phyloP scores from a whole-genome alignment of 371 early-diverging fungal species.

The Saksenaea vasiformis region DNA sequence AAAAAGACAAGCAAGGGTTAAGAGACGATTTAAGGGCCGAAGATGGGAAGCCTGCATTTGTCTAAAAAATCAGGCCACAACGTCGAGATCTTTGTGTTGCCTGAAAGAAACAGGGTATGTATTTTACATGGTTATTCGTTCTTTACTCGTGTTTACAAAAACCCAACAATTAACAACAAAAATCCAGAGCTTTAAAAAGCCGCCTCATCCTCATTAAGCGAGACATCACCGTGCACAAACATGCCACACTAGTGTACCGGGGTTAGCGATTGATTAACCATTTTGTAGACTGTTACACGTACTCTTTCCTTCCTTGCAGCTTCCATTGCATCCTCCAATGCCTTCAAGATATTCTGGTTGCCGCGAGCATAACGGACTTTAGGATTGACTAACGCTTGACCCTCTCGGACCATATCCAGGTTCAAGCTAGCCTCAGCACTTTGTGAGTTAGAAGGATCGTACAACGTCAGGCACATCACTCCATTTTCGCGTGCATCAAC shows the following conservation, averaged over 20 bases:
- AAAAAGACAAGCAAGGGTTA: background rate
- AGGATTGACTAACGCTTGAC: constrained; percentile 70
- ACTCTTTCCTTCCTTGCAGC: constrained; percentile 62
- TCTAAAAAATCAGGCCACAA: background rate
- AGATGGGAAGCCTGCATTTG: background rate
- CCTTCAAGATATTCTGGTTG: constrained; percentile 57
- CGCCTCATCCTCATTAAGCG: background rate
- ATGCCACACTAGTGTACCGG: background rate
- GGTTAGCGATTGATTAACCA: background rate
- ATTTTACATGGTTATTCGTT: background rate
- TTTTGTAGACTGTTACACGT: constrained; percentile 23
- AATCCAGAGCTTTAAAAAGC: background rate
- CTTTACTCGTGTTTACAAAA: background rate
- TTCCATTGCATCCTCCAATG: constrained; percentile 41
- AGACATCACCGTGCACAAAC: background rate
- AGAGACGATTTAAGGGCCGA: background rate
- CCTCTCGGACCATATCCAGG: constrained; percentile 76
- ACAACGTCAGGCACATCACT: constrained; percentile 73
- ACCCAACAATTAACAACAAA: background rate
- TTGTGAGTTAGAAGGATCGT: constrained; percentile 61
- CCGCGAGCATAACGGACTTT: constrained; percentile 56
- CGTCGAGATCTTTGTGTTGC: background rate
- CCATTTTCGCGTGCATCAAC: constrained; percentile 66
- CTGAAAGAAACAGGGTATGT: background rate
- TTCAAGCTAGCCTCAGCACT: constrained; percentile 76